These are phyloP conservation scores for Lactarius pseudohatsudake DNA, from an alignment of 768 basidiomycete genomes.

Conservation along the genomic window DNA sequence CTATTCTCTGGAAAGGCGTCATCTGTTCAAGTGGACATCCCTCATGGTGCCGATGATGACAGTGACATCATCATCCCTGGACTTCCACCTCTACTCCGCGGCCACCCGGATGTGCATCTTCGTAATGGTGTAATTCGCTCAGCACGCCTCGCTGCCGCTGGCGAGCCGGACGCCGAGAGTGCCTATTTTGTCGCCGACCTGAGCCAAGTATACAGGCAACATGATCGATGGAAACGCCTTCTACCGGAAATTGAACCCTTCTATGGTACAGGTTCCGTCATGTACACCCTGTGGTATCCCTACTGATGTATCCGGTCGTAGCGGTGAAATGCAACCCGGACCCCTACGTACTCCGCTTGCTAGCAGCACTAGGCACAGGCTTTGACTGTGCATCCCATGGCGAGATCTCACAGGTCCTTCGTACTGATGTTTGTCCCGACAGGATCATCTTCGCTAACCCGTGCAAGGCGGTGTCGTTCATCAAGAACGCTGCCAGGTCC, in stretches of 20 bases:
- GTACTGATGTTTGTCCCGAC: conserved; percentile 68
- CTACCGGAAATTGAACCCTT: conserved; percentile 90
- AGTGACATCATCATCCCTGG: conserved; percentile 53
- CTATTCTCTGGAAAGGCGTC: background rate
- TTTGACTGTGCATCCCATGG: conserved; percentile 98
- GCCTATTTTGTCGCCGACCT: conserved; percentile 98
- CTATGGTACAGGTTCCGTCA: conserved; percentile 65
- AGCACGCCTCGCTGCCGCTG: conserved; percentile 47
- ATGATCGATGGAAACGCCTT: conserved; percentile 73
- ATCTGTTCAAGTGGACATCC: conserved; percentile 3
- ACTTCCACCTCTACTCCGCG: conserved; percentile 65
- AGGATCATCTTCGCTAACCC: conserved; percentile 98
- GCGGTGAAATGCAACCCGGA: conserved; percentile 99
- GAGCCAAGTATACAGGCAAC: conserved; percentile 80
- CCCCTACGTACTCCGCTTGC: conserved; percentile 86
- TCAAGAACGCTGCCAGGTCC: conserved; percentile 75
- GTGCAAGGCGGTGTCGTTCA: conserved; percentile 94
- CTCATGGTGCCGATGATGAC: conserved; percentile 8
- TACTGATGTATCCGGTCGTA: conserved; percentile 54
- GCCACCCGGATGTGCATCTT: conserved; percentile 73
- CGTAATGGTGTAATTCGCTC: conserved; percentile 75
- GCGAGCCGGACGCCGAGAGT: conserved; percentile 76
- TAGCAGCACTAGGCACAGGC: conserved; percentile 86
- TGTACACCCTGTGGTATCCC: conserved; percentile 31
- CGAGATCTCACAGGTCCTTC: conserved; percentile 82